Percentiles rank a stretch among this genome's conserved stretches.
phyloP scores from a whole-genome alignment of 129 eudicot genomes.

The sunflower (Helianthus annuus) region DNA sequence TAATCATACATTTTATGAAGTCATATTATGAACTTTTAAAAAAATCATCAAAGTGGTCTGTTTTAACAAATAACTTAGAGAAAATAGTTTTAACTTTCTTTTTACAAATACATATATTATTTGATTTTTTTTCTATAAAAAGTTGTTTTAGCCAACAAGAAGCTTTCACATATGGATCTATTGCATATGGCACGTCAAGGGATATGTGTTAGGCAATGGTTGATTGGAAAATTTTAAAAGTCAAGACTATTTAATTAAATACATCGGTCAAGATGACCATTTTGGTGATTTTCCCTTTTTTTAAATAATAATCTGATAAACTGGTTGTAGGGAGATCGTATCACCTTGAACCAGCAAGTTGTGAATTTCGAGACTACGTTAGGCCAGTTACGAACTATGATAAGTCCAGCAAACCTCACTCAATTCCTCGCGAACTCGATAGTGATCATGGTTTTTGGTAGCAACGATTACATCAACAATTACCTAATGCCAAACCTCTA shows the following conservation, averaged over 20 bases:
- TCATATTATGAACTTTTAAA: background rate
- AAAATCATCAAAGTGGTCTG: too few species aligned
- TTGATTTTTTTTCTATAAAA: too few species aligned
- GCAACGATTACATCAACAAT: constrained; percentile 97
- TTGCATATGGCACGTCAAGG: too few species aligned
- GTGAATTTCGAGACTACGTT: constrained; percentile 76
- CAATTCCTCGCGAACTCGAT: constrained; percentile 53
- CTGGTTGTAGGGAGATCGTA: constrained; percentile 64
- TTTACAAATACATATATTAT: too few species aligned
- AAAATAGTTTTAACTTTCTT: too few species aligned
- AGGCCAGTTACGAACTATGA: constrained; percentile 57
- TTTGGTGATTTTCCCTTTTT: background rate
- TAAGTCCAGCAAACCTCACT: constrained; percentile 46
- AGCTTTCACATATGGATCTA: too few species aligned
- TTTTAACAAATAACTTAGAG: too few species aligned
- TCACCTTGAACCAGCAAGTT: constrained; percentile 71
- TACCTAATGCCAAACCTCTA: constrained; percentile 75
- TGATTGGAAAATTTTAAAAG: too few species aligned
- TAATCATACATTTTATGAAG: constrained; percentile 23
- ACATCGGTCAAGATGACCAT: background rate
- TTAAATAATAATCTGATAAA: background rate
- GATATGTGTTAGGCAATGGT: too few species aligned
- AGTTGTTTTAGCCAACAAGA: too few species aligned
- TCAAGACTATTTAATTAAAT: background rate
- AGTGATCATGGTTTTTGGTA: constrained; percentile 73